phyloP scores from a whole-genome alignment of 2,329 filamentous ascomycete genomes.

The Escovopsis sp. region DNA sequence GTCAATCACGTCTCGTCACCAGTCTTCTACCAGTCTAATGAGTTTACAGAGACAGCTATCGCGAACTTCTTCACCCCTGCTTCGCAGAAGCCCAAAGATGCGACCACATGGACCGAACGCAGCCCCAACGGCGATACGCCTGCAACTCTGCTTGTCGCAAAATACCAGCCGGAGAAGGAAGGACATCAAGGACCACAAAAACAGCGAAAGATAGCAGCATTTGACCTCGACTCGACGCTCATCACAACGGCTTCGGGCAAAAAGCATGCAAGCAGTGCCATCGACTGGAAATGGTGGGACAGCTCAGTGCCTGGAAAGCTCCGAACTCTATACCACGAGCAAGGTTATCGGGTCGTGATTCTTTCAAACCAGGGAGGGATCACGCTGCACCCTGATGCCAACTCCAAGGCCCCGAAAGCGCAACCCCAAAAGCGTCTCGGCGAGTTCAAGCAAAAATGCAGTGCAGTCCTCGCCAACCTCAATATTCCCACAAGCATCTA shows the following conservation, averaged over 20 bases:
- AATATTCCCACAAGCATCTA: constrained; percentile 69
- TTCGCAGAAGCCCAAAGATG: constrained; percentile 71
- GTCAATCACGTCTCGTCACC: constrained; percentile 5
- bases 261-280: constrained; percentile 52
- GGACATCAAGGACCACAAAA: constrained; percentile 15
- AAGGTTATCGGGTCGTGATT: constrained; percentile 64
- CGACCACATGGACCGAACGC: constrained; percentile 57
- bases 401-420: constrained; percentile 47
- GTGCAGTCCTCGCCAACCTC: constrained; percentile 52
- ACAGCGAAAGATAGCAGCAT: constrained; percentile 51
- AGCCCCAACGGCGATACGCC: constrained; percentile 32
- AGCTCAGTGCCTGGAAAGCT: constrained; percentile 51
- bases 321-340: constrained; percentile 46
- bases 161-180: constrained; percentile 38
- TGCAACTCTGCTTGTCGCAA: constrained; percentile 58
- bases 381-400: constrained; percentile 58
- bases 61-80: constrained; percentile 77
- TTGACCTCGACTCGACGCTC: constrained; percentile 76
- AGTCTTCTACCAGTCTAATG: neutral
- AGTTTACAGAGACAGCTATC: constrained; percentile 31
- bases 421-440: constrained; percentile 45
- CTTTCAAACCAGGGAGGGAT: constrained; percentile 84
- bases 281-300: constrained; percentile 96
- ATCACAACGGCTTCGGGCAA: constrained; percentile 70
- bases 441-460: constrained; percentile 74